Base-by-base conservation (phyloP, 495 filamentous ascomycete species). In the Podospora pseudoanserina region DNA sequence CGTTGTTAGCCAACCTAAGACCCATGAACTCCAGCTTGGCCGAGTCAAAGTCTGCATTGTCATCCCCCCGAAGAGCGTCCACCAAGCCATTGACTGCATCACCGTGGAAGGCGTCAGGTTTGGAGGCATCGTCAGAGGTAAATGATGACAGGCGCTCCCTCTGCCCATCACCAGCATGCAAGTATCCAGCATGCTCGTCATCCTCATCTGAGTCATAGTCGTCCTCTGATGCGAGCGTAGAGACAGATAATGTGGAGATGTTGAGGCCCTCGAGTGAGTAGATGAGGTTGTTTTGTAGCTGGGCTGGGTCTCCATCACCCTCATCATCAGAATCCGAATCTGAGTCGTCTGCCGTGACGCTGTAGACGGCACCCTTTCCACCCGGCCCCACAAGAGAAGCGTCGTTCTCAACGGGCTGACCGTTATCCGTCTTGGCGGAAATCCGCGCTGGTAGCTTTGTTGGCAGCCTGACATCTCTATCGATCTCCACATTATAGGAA, bases 21-120 rank as follows among this genome's bases (percentile, higher is more conserved):
- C 91, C 90, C 80, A 90, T 95, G 56, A 99, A 89, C 76, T 99
- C 95, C 13, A 98, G 83, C 71, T 91, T 90, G 9, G 95, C 92
- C 13, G 90, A 90, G 74, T 95, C 92, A n/a, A 92, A 87, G 55
- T 92, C 87, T 63, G 90, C 88, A 65, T 87, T 87, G 34, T 76
- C 78, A 20, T 73, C 75, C 2, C 76, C 79, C 55, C 82, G 81
- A 53, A 99, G 82, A 56, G 92, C 89, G 72, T 96, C 92, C 59
- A 94, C 86, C 30, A 98, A 85, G 69, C 92, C 95, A 72, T 86
- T 82, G 2, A 92, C 88, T 13, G 96, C 95, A 66, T 98, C 95
- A 57, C 90, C 83, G 72, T 97, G 92, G 86, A 97, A 98, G 18
- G 88, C 87, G 4, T 88, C 91, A 39, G 73, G 75, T 60, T 71